Base-by-base conservation (phyloP, 768 basidiomycete genomes). In the Crepidotus variabilis region DNA sequence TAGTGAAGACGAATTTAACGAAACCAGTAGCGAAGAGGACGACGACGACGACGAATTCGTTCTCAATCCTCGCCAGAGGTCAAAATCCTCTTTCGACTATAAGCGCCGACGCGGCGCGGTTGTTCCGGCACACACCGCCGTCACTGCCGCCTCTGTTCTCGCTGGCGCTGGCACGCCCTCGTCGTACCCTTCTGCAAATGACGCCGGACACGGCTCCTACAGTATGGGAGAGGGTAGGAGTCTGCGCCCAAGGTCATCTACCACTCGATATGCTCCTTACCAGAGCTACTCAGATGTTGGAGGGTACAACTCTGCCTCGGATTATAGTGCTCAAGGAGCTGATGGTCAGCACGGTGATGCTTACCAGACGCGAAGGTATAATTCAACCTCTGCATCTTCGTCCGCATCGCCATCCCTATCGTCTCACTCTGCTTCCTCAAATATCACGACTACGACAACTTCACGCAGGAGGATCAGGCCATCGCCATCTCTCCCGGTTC, bases 21-120 rank as follows among this genome's bases (percentile, higher is more conserved):
- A 16, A 2, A 43, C 39, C 5, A 43, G 39, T 43, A 43, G 39
- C 39, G 39, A 43, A 11, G 39, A 43, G 39, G 39, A 43, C 39
- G 39, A 43, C 18, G 81, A 82, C 34, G 82, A 83, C 21, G 80
- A 80, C 13, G 70, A 73, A 61, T 73, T 70, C 54, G 65, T 71
- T 18, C 67, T 67, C 36, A 57, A 59, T 52, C 46, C 58, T 47
- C 48, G 47, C 22, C 39, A 55, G 35, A 50, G 50, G 45, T 50
- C 54, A 32, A 39, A 58, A 57, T 35, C 60, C 54, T 55, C 50
- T 59, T 18, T 55, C 52, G 50, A 59, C 61, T 49, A 43, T 55
- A 57, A 43, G 54, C 56, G 47, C 50, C 47, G 55, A 47, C 51
- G 46, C 32, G 43, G 56, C 52, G 59, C 57, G 34, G 1, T 36